Conservation (phyloP, 495 filamentous ascomycete genomes). For the Cudoniella acicularis region DNA sequence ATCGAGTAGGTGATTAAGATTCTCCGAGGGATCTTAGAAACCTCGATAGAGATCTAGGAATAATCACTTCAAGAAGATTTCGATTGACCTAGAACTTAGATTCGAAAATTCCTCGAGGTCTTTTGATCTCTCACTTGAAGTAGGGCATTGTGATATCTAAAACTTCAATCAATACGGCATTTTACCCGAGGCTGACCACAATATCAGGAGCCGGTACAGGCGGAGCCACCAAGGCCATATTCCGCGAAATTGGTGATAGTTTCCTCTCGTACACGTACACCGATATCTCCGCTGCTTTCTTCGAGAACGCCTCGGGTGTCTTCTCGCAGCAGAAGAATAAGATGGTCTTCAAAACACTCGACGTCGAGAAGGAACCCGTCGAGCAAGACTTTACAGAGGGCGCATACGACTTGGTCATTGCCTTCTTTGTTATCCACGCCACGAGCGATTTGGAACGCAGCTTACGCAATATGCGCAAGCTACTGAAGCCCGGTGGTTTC, state of each 20-base stretch:
- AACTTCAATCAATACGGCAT: too few relatives aligned
- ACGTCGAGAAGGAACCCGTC: slow-evolving; percentile 36
- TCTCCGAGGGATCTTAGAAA: too few relatives aligned
- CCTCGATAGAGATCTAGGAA: too few relatives aligned
- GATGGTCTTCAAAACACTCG: slow-evolving; percentile 43
- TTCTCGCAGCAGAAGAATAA: slow-evolving; percentile 32
- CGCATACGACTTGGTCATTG: slow-evolving; percentile 49
- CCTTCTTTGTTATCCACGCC: slow-evolving; percentile 43
- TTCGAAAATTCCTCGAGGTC: too few relatives aligned
- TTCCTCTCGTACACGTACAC: slow-evolving; percentile 47
- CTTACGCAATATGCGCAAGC: slow-evolving; percentile 34
- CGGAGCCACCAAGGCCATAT: slow-evolving; percentile 34
- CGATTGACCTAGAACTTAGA: too few relatives aligned
- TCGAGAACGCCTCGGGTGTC: slow-evolving; percentile 40
- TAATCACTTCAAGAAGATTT: too few relatives aligned
- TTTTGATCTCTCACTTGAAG: too few relatives aligned
- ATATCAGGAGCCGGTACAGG: slow-evolving; percentile 33
- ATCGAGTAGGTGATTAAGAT: too few relatives aligned
- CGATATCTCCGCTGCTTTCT: slow-evolving; percentile 40
- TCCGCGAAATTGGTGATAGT: slow-evolving; percentile 14
- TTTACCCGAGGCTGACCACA: too few relatives aligned
- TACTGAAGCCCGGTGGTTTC: slow-evolving; percentile 51
- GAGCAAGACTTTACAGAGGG: slow-evolving; percentile 41
- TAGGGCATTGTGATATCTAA: too few relatives aligned
- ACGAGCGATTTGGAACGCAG: slow-evolving; percentile 37